Percentiles rank a stretch among this genome's conserved stretches.
Evolutionary conservation across 495 filamentous ascomycete species (phyloP).

Genomic region (Trichoderma gamsii): DNA sequence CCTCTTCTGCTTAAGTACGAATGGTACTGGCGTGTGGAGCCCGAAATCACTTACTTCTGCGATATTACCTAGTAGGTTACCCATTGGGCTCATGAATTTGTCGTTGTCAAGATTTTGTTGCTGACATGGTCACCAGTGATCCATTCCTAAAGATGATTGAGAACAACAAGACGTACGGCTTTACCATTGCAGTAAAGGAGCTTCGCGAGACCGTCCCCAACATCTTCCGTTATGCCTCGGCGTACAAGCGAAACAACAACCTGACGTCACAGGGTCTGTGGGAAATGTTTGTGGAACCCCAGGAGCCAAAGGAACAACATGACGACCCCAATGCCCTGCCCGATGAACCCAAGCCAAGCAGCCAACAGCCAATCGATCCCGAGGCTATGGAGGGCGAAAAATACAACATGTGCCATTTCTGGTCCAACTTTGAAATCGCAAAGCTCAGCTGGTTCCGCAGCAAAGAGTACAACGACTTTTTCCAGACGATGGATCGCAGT

Average conservation of each 20-base stretch:
- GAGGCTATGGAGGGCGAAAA: slow-evolving; percentile 96
- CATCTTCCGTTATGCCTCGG: slow-evolving; percentile 99
- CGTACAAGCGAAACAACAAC: slow-evolving; percentile 91
- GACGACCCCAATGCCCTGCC: slow-evolving; percentile 66
- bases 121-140: slow-evolving; percentile 51
- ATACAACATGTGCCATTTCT: slow-evolving; percentile 99
- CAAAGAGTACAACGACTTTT: slow-evolving; percentile 96
- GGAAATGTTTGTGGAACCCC: slow-evolving; percentile 94
- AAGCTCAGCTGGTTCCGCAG: slow-evolving; percentile 91
- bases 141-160: slow-evolving; percentile 91
- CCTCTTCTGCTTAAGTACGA: slow-evolving; percentile 92
- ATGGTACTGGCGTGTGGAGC: slow-evolving; percentile 99
- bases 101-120: slow-evolving; percentile 19
- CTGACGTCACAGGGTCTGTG: slow-evolving; percentile 87
- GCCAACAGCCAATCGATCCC: slow-evolving; percentile 72
- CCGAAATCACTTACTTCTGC: slow-evolving; percentile 99
- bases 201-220: slow-evolving; percentile 97
- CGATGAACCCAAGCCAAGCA: slow-evolving; percentile 71
- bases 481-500: slow-evolving; percentile 97
- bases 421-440: slow-evolving; percentile 99
- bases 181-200: slow-evolving; percentile 98
- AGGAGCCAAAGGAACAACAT: slow-evolving; percentile 42
- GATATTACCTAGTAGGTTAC: slow-evolving; percentile 92
- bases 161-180: slow-evolving; percentile 95
- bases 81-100: not conserved